Base-by-base conservation (phyloP, 371 early-diverging fungal genomes). In the Mucor lusitanicus region DNA sequence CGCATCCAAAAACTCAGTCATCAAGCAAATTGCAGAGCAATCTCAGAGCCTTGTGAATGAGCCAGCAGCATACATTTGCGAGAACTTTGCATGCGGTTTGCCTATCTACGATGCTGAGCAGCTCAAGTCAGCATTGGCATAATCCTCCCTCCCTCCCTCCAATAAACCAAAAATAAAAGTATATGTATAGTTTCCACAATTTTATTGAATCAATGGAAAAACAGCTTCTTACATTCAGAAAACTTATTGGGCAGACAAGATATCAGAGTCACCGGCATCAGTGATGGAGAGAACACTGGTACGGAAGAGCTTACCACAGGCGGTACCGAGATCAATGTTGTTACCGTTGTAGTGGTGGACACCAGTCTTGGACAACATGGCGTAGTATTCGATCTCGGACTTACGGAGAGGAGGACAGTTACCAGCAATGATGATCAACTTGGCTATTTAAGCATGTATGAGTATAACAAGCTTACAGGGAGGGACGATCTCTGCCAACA, bases 341-440 rank as follows among this genome's bases (percentile, higher is more conserved):
- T 95, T 92, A 80, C 95, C 94, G 84, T 87, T 83, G 93, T 94
- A 99, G 95, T 99, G 98, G 91, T 97, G 97, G 74, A 99, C 99
- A 88, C 91, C 91, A 79, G 98, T 97, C 94, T 98, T 97, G 88
- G 97, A 94, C 83, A 99, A 90, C 99, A 99, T 99, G 84, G 99
- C 99, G 88, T 98, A 98, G 96, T 99, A 99, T 90, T 99, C 98
- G 78, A 99, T 91, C 91, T 99, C 99, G 68, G 96, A 95, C 91
- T 97, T 98, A 86, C 99, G 91, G 82, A 99, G 93, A 80, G 98
- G 95, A 72, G 98, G 98, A 89, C 95, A 95, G 95, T 99, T 99
- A 78, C 94, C 96, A 73, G 98, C 92, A 84, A 99, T 92, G 88
- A 99, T 91, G 84, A 99, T 88, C 77, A 98, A 90, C 94, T 97